Conservation (phyloP, 495 filamentous ascomycete species). For the Annulohypoxylon moriforme region DNA sequence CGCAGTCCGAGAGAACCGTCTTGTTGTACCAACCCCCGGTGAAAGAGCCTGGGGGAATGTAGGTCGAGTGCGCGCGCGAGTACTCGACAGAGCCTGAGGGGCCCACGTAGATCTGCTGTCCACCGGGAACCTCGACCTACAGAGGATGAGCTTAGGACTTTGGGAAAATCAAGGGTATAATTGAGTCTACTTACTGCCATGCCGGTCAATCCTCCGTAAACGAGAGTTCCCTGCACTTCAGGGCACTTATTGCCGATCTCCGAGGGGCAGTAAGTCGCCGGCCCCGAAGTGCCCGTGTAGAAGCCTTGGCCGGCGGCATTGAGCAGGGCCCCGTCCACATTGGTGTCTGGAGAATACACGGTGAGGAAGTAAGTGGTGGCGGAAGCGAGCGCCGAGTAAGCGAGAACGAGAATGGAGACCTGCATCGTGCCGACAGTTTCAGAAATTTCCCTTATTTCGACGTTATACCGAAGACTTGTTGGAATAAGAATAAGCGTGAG, state of each 20-base stretch:
- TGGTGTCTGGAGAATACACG: conserved; percentile 38
- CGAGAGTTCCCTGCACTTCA: conserved; percentile 36
- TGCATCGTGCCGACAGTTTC: conserved; percentile 14
- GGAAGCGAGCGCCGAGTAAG: conserved; percentile 26
- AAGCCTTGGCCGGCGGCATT: conserved; percentile 42
- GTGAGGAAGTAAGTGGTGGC: conserved; percentile 39
- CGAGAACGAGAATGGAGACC: conserved; percentile 1
- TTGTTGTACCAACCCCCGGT: conserved; percentile 56
- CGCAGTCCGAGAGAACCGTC: conserved; percentile 31
- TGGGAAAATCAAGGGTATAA: background rate
- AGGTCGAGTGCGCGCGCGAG: conserved; percentile 69
- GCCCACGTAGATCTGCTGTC: conserved; percentile 71
- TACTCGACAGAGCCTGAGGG: conserved; percentile 67
- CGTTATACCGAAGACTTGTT: background rate
- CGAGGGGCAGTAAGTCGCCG: conserved; percentile 36
- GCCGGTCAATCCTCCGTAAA: conserved; percentile 24
- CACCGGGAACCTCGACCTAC: conserved; percentile 70
- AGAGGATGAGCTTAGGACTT: conserved; percentile 14
- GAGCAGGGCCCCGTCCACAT: conserved; percentile 27
- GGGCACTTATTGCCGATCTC: conserved; percentile 25
- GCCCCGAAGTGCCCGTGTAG: conserved; percentile 34
- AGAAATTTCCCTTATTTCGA: background rate
- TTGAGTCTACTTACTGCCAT: conserved; percentile 38
- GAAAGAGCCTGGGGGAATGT: conserved; percentile 64
- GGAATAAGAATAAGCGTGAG: background rate